phyloP scores from a whole-genome alignment of 345 rosid species.

The Camelina hispida region DNA sequence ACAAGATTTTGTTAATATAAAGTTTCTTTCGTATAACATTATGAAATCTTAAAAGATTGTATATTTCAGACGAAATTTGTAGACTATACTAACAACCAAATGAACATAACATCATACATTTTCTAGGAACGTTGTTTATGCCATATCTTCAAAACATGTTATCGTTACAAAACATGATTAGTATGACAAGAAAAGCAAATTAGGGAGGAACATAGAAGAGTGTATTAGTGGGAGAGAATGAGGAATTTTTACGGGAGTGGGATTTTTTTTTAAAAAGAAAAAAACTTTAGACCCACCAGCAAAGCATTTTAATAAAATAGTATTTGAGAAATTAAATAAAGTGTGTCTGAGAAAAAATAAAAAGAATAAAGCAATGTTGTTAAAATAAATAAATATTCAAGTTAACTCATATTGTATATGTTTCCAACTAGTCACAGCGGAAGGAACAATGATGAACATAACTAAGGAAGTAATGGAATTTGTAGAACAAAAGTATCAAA shows the following conservation, averaged over 20 bases:
- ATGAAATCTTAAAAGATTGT: not conserved
- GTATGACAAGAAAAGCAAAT: not conserved
- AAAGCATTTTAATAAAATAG: constrained; percentile 20
- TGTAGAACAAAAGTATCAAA: not conserved
- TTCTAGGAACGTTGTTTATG: not conserved
- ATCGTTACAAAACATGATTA: not conserved
- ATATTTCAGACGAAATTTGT: not conserved
- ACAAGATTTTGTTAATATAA: not conserved
- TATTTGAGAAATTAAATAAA: constrained; percentile 12
- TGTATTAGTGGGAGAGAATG: constrained; percentile 37
- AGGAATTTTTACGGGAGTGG: constrained; percentile 30
- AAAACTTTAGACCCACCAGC: constrained; percentile 32
- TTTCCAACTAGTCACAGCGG: not conserved
- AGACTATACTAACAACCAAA: not conserved
- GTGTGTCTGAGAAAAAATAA: not conserved
- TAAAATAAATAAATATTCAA: not conserved
- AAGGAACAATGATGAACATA: constrained; percentile 4
- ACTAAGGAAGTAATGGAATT: not conserved
- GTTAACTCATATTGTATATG: not conserved
- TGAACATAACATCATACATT: not conserved
- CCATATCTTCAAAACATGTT: not conserved
- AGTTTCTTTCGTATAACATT: not conserved
- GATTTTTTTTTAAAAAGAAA: constrained; percentile 8
- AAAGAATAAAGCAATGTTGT: constrained; percentile 8
- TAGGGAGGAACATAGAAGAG: constrained; percentile 26